These are phyloP conservation scores for Thermochaetoides dissita DNA, from an alignment of 2,329 filamentous ascomycete species.

Conservation along the genomic window DNA sequence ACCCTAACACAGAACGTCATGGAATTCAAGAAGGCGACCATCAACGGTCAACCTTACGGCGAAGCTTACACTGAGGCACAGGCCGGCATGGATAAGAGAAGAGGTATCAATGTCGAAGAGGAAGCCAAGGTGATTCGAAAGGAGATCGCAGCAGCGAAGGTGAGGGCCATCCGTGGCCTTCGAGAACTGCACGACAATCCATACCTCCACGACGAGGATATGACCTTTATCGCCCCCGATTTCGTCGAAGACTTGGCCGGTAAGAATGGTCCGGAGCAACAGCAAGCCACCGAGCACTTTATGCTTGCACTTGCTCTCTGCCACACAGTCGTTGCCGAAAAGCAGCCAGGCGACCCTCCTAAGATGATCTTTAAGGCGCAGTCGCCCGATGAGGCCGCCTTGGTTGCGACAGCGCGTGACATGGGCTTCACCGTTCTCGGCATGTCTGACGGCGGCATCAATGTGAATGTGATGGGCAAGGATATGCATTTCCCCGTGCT, in stretches of 20 bases:
- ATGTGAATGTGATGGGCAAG: constrained; percentile 73
- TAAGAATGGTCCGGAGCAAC: constrained; percentile 61
- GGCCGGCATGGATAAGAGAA: constrained; percentile 84
- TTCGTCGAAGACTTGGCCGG: constrained; percentile 75
- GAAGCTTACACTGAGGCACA: constrained; percentile 97
- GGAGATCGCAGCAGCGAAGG: constrained; percentile 67
- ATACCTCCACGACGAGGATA: constrained; percentile 73
- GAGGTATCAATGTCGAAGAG: constrained; percentile 74
- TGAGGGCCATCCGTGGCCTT: constrained; percentile 57
- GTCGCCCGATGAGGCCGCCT: constrained; percentile 87
- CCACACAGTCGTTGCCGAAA: constrained; percentile 89
- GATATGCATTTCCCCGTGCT: constrained; percentile 76
- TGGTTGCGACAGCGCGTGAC: constrained; percentile 87
- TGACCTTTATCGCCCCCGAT: constrained; percentile 86
- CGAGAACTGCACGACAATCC: constrained; percentile 75
- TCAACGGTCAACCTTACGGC: constrained; percentile 92
- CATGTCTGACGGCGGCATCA: constrained; percentile 63
- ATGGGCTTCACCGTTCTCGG: constrained; percentile 90
- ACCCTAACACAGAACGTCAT: constrained; percentile 86
- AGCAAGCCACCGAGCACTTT: constrained; percentile 67
- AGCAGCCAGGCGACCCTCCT: constrained; percentile 75
- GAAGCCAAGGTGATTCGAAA: constrained; percentile 58
- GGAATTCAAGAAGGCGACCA: constrained; percentile 98
- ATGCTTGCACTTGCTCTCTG: constrained; percentile 94
- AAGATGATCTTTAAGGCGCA: constrained; percentile 93